phyloP scores from a whole-genome alignment of 805 yeast species.

The Hanseniaspora guilliermondii region DNA sequence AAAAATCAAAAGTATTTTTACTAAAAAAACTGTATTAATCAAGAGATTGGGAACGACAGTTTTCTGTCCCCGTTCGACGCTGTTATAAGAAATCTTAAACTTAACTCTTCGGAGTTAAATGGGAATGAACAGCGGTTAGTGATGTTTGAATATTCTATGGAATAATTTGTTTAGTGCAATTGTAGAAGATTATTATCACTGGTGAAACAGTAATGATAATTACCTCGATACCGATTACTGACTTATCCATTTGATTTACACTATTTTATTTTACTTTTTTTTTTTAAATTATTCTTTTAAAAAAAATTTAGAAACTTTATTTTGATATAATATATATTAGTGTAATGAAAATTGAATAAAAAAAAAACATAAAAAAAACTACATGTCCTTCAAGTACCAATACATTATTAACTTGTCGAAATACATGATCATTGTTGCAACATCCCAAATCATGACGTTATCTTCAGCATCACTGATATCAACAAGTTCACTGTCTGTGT shows the following conservation, averaged over 20 bases:
- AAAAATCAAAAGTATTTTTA: too few relatives aligned
- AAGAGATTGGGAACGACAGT: conserved; percentile 10
- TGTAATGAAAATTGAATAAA: background rate
- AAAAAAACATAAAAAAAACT: background rate
- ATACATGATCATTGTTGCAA: conserved; percentile 4
- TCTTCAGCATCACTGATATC: conserved; percentile 4
- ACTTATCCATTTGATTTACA: conserved; percentile 8
- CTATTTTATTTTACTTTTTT: background rate
- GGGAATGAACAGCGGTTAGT: conserved; percentile 15
- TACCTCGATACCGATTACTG: conserved; percentile 16
- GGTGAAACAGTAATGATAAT: too few relatives aligned
- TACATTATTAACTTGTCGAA: conserved; percentile 3
- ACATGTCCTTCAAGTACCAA: conserved; percentile 2
- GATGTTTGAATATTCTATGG: conserved; percentile 3
- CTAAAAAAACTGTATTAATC: background rate
- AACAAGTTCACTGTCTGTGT: conserved; percentile 1
- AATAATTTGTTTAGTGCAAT: conserved; percentile 15
- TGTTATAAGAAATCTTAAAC: conserved; percentile 14
- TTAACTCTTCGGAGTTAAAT: conserved; percentile 2
- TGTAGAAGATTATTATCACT: conserved; percentile 9
- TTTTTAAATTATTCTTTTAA: background rate
- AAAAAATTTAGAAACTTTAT: background rate
- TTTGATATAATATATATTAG: background rate
- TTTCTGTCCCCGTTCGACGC: conserved; percentile 13
- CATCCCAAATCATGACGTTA: conserved; percentile 13